These are phyloP conservation scores for Dactylonectria macrodidyma DNA, from an alignment of 2,329 filamentous ascomycete species.

Conservation along the genomic window DNA sequence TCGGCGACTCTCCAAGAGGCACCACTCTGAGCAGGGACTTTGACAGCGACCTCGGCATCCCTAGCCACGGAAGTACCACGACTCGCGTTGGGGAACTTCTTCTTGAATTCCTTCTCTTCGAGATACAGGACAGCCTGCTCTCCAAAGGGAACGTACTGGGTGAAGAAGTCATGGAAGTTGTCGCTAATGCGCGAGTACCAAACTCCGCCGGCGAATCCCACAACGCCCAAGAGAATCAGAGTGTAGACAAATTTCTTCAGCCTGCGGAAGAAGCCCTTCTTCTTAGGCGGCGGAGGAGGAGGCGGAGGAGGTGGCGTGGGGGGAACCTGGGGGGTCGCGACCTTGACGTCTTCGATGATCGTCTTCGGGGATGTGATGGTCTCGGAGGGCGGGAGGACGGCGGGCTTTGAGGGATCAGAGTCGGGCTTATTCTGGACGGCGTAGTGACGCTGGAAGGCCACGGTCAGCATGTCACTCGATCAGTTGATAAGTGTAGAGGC, in stretches of 20 bases:
- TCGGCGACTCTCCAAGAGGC: constrained; percentile 85
- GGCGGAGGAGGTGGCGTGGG: constrained; percentile 50
- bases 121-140: constrained; percentile 96
- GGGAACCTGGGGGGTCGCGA: constrained; percentile 58
- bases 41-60: constrained; percentile 79
- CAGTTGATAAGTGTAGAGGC: constrained; percentile 52
- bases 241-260: constrained; percentile 85
- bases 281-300: constrained; percentile 58
- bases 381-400: constrained; percentile 69
- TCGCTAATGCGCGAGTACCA: constrained; percentile 95
- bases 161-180: constrained; percentile 99
- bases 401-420: constrained; percentile 63
- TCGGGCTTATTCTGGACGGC: constrained; percentile 69
- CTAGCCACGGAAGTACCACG: constrained; percentile 61
- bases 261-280: constrained; percentile 78
- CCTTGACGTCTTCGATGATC: constrained; percentile 54
- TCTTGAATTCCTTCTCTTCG: constrained; percentile 94
- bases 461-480: constrained; percentile 50
- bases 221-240: constrained; percentile 80
- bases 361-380: constrained; percentile 65
- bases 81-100: constrained; percentile 76
- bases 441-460: constrained; percentile 66
- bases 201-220: constrained; percentile 89
- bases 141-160: constrained; percentile 94
- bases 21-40: constrained; percentile 88